Evolutionary conservation across 2,329 filamentous ascomycete species (phyloP).

Genomic region (Pezicula neosporulosa): DNA sequence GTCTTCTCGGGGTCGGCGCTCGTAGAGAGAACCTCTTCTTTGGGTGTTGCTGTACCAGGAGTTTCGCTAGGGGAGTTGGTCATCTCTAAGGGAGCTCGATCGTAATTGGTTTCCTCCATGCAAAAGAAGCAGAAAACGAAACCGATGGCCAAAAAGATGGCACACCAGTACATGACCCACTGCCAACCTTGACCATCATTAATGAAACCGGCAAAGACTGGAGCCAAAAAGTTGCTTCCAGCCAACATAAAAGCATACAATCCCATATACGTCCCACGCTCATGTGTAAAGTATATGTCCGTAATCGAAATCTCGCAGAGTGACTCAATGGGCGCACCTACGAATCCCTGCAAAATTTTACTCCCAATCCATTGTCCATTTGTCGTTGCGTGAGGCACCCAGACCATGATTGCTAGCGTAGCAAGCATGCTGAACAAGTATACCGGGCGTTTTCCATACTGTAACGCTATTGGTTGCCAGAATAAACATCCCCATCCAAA

Average conservation of each 20-base stretch:
- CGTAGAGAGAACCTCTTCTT: slow-evolving; percentile 4
- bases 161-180: slow-evolving; percentile 50
- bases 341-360: slow-evolving; percentile 9
- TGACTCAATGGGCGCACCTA: slow-evolving; percentile 9
- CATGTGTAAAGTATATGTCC: slow-evolving; percentile 34
- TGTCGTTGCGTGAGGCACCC: slow-evolving; percentile 23
- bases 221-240: slow-evolving; percentile 40
- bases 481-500: slow-evolving; percentile 48
- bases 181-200: slow-evolving; percentile 42
- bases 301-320: slow-evolving; percentile 22
- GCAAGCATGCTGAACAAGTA: slow-evolving; percentile 37
- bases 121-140: slow-evolving; percentile 53
- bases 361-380: slow-evolving; percentile 11
- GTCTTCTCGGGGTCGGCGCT: slow-evolving; percentile 13
- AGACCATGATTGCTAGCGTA: slow-evolving; percentile 33
- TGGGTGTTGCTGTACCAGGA: slow-evolving; percentile 8
- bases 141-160: slow-evolving; percentile 46
- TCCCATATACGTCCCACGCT: slow-evolving; percentile 35
- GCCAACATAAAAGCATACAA: slow-evolving; percentile 39
- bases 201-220: slow-evolving; percentile 47
- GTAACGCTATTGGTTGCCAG: slow-evolving; percentile 49
- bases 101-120: slow-evolving; percentile 55
- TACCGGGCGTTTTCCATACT: slow-evolving; percentile 45
- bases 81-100: slow-evolving; percentile 15
- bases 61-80: slow-evolving; percentile 1